These are phyloP conservation scores for Neurospora sp. DNA, from an alignment of 495 filamentous ascomycete genomes.

Conservation along the genomic window DNA sequence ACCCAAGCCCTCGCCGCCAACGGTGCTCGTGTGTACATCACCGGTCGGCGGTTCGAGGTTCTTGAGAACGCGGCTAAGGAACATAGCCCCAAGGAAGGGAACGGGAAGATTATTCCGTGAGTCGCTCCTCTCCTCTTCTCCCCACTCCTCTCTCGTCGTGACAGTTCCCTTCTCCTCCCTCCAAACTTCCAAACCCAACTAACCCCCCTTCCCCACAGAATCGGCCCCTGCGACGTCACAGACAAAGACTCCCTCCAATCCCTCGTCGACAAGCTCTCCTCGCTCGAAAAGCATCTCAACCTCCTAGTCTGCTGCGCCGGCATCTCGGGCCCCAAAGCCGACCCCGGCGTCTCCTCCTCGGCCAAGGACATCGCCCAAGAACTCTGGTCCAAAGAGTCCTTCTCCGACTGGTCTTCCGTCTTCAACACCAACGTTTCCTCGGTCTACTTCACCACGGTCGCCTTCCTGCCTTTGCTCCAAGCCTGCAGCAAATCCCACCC, in stretches of 20 bases:
- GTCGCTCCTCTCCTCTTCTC: too few relatives aligned
- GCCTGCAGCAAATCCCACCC: conserved; percentile 30
- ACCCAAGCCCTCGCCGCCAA: conserved; percentile 51
- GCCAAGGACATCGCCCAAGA: conserved; percentile 35
- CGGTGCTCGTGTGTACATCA: conserved; percentile 58
- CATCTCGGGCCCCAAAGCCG: conserved; percentile 28
- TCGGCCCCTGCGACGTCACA: conserved; percentile 47
- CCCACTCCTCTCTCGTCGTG: too few relatives aligned
- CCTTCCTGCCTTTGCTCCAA: conserved; percentile 47
- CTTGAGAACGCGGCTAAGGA: conserved; percentile 38
- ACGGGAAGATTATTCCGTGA: conserved; percentile 22
- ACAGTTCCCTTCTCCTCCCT: neutral
- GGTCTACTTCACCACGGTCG: conserved; percentile 48
- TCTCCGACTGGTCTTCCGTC: conserved; percentile 39
- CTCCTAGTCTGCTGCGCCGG: conserved; percentile 55
- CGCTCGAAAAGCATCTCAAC: conserved; percentile 39
- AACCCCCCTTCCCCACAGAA: neutral
- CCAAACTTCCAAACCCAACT: neutral
- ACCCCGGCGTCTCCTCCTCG: conserved; percentile 22
- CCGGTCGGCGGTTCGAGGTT: conserved; percentile 47
- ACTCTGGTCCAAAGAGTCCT: conserved; percentile 32
- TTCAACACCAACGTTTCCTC: conserved; percentile 48
- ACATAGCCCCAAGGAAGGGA: conserved; percentile 20
- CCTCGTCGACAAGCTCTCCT: conserved; percentile 32
- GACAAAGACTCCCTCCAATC: conserved; percentile 46